Evolutionary conservation across 495 filamentous ascomycete genomes (phyloP), one percentile per base, ranked within the genome.

Genomic region (Penicillium tannophilum): DNA sequence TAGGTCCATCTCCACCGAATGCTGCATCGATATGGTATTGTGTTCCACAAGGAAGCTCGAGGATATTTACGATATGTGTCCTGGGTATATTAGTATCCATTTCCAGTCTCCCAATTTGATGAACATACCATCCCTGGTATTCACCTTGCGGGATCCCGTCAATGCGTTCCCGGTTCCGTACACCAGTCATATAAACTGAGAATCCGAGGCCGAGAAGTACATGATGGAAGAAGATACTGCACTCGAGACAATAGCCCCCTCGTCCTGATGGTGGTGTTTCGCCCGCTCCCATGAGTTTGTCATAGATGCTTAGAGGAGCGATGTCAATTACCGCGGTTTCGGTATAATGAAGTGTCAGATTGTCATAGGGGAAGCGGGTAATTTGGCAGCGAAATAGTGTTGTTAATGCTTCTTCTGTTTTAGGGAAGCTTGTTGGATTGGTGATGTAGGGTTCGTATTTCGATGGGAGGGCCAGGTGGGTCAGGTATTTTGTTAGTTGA

Each of bases 231-330:
- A 92, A 82, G 33, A 77, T 75, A 66, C 87, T 92, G 51, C 82
- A 78, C 63, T 93, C 90, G 80, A 93, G 87, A 72, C 89, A 93
- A 62, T 92, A 91, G 0, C 90, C 89, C 4, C 91, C 91, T n/a
- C 84, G 70, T 20, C 83, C 79, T 33, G 75, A 74, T 12, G 65
- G 67, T 6, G 23, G 24, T 0, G 45, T 49, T 6, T 53, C 51
- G 19, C 72, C 65, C 1, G 47, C 16, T 0, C 61, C 71, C 23
- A 92, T 80, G 26, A 93, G 79, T 69, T 92, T 92, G 3, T 73
- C 50, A 64, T 82, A 93, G 7, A 93, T 68, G 35, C 76, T 70
- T 23, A 83, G 67, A 0, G 84, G 83, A 30, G 84, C 70, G 5
- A 92, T 73, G 0, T 79, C 77, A 8, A 88, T 72, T 0, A 69